Evolutionary conservation across 345 rosid species (phyloP).

Genomic region (Syzygium oleosum): DNA sequence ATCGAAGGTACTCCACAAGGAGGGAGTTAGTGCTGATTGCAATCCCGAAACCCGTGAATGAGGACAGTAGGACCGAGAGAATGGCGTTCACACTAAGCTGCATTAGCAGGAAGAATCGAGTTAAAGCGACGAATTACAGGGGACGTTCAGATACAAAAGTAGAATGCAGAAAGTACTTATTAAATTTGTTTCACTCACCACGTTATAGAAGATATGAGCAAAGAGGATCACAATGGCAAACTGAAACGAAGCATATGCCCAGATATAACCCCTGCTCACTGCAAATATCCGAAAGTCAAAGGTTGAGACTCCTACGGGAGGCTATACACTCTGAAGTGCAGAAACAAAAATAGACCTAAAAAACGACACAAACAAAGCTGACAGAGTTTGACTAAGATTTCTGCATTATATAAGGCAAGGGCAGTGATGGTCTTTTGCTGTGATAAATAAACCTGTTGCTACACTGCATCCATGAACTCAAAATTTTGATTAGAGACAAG

Average conservation of each 20-base stretch:
- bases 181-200: conserved; percentile 23
- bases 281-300: conserved; percentile 9
- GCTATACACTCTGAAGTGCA: neutral
- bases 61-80: conserved; percentile 44
- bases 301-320: neutral
- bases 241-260: conserved; percentile 59
- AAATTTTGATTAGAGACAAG: neutral
- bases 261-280: conserved; percentile 53
- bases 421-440: neutral
- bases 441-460: neutral
- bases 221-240: conserved; percentile 51
- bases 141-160: neutral
- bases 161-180: neutral
- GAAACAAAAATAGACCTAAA: neutral
- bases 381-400: neutral
- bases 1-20: conserved; percentile 38
- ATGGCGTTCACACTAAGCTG: conserved; percentile 45
- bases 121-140: neutral
- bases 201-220: conserved; percentile 48
- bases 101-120: neutral
- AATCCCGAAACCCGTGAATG: conserved; percentile 49
- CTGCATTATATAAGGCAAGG: neutral
- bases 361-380: neutral
- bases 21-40: conserved; percentile 50
- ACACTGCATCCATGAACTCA: neutral